Evolutionary conservation across 2,329 filamentous ascomycete species (phyloP).

Genomic region (Fusarium tupiense): DNA sequence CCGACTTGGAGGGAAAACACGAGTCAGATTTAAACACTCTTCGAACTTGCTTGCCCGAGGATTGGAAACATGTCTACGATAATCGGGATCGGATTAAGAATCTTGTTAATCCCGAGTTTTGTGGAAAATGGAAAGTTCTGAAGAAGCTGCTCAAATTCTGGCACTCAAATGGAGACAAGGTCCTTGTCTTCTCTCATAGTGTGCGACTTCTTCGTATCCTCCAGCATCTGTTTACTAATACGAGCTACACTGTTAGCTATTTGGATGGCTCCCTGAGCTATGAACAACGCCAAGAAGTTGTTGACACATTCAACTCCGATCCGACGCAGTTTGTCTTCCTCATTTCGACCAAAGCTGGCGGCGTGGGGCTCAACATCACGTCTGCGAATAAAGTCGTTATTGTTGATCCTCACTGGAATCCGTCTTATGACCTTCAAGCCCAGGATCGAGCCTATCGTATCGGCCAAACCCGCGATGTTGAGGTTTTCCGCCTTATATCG

Average conservation of each 20-base stretch:
- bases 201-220: constrained; percentile 87
- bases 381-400: constrained; percentile 98
- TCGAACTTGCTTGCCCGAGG: constrained; percentile 76
- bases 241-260: constrained; percentile 90
- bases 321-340: constrained; percentile 91
- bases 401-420: constrained; percentile 98
- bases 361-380: constrained; percentile 94
- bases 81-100: constrained; percentile 82
- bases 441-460: constrained; percentile 97
- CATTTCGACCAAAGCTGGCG: constrained; percentile 92
- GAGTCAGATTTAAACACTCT: constrained; percentile 80
- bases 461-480: constrained; percentile 90
- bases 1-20: constrained; percentile 76
- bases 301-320: constrained; percentile 92
- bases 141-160: constrained; percentile 89
- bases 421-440: constrained; percentile 91
- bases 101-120: constrained; percentile 88
- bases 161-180: constrained; percentile 91
- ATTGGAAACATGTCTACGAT: constrained; percentile 78
- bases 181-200: constrained; percentile 93
- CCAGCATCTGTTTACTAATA: constrained; percentile 85
- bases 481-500: constrained; percentile 92
- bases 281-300: constrained; percentile 81
- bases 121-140: constrained; percentile 95
- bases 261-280: constrained; percentile 86